Percentiles rank a stretch among this genome's conserved stretches.
phyloP scores from a whole-genome alignment of 805 yeast genomes.

The Myxozyma geophila region DNA sequence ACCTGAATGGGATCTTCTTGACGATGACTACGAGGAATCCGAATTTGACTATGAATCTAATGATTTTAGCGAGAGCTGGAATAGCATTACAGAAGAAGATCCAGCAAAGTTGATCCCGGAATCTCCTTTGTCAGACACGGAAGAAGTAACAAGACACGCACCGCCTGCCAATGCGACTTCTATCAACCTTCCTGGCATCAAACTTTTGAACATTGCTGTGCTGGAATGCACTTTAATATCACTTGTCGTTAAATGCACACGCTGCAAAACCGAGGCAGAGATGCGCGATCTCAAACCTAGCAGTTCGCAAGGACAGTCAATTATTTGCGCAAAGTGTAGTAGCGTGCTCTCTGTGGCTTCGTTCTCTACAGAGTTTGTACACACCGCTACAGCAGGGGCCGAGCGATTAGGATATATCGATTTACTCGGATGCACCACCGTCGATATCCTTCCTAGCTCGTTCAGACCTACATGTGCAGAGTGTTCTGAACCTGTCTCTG shows the following conservation, averaged over 20 bases:
- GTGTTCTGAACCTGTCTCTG: slow-evolving; percentile 42
- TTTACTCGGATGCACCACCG: slow-evolving; percentile 46
- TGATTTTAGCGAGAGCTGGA: slow-evolving; percentile 43
- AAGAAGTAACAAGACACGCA: not conserved
- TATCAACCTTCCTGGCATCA: slow-evolving; percentile 43
- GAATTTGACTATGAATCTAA: slow-evolving; percentile 37
- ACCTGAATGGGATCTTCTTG: slow-evolving; percentile 36
- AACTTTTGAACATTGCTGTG: slow-evolving; percentile 44
- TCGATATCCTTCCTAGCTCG: slow-evolving; percentile 46
- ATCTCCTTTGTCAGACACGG: not conserved
- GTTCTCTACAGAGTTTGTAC: slow-evolving; percentile 46
- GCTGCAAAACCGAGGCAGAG: slow-evolving; percentile 47
- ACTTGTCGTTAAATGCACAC: slow-evolving; percentile 46
- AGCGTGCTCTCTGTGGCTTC: slow-evolving; percentile 45
- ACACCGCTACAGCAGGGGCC: slow-evolving; percentile 39
- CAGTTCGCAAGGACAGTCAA: slow-evolving; percentile 39
- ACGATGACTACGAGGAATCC: slow-evolving; percentile 31
- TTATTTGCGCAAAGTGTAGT: slow-evolving; percentile 46
- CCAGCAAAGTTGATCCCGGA: not conserved
- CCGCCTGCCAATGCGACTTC: slow-evolving; percentile 44
- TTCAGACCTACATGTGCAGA: slow-evolving; percentile 47
- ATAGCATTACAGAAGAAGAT: slow-evolving; percentile 34
- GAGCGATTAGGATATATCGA: slow-evolving; percentile 47
- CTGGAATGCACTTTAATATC: slow-evolving; percentile 45
- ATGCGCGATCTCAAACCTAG: slow-evolving; percentile 45